Evolutionary conservation across 352 stramenopile genomes (phyloP).

Genomic region (Blastocystis sp.): DNA sequence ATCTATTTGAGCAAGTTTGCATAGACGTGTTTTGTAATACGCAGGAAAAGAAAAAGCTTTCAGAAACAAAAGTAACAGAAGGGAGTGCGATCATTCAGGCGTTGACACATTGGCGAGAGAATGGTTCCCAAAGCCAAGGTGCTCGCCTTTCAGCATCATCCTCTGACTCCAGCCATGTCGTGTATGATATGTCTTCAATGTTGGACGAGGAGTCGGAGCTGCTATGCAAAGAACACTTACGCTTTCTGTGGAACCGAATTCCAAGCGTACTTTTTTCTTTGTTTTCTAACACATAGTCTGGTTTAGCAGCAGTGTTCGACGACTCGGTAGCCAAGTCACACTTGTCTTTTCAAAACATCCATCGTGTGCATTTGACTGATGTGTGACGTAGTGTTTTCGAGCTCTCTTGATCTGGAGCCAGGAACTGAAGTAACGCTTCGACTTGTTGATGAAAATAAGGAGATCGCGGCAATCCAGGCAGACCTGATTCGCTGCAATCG

Average conservation of each 20-base stretch:
- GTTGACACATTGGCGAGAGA: not conserved
- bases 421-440: not conserved
- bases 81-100: not conserved
- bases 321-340: not conserved
- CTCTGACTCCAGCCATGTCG: not conserved
- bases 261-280: not conserved
- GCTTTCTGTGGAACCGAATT: not conserved
- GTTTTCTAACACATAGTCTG: not conserved
- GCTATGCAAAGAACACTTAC: not conserved
- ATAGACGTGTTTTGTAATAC: not conserved
- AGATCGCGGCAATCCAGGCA: not conserved
- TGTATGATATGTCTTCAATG: not conserved
- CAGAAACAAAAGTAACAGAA: not conserved
- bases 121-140: not conserved
- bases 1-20: not conserved
- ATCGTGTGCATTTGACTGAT: not conserved
- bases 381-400: not conserved
- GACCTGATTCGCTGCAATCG: slow-evolving; percentile 24
- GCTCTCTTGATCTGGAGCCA: not conserved
- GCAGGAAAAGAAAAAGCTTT: not conserved
- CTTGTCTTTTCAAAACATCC: not conserved
- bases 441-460: not conserved
- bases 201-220: not conserved
- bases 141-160: not conserved
- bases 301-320: not conserved